Conservation (phyloP, 148 eudicot genomes). For the Amaranthus cruentus region DNA sequence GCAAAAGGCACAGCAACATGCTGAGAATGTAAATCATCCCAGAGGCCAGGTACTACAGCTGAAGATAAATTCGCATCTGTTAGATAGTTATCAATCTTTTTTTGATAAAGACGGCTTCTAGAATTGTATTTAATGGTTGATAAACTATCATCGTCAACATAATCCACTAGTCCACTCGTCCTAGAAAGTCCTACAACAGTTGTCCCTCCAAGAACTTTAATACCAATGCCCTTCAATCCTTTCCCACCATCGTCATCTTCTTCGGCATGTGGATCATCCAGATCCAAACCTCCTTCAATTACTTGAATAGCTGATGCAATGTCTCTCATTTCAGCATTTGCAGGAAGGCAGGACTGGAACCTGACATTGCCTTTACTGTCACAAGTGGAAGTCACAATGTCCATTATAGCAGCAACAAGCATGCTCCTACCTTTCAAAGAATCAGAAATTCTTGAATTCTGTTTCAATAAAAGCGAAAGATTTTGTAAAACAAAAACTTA, state of each 20-base stretch:
- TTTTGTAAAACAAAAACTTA: slow-evolving; percentile 20
- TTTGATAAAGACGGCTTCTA: slow-evolving; percentile 36
- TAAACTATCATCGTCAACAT: slow-evolving; percentile 25
- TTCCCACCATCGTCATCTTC: slow-evolving; percentile 70
- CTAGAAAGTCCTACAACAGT: slow-evolving; percentile 76
- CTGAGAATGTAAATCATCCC: slow-evolving; percentile 98
- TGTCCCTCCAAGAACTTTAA: slow-evolving; percentile 90
- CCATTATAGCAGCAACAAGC: slow-evolving; percentile 99
- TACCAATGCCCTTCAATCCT: slow-evolving; percentile 88
- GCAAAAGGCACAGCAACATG: slow-evolving; percentile 99
- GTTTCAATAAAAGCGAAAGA: slow-evolving; percentile 49
- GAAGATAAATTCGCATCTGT: slow-evolving; percentile 55
- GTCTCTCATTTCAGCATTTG: slow-evolving; percentile 83
- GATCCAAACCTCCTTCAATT: slow-evolving; percentile 89
- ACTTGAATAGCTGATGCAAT: slow-evolving; percentile 92
- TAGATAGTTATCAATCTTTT: slow-evolving; percentile 35
- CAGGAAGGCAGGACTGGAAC: slow-evolving; percentile 61
- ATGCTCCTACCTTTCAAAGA: slow-evolving; percentile 98
- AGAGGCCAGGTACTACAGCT: slow-evolving; percentile 91
- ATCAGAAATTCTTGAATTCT: slow-evolving; percentile 81
- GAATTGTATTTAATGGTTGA: slow-evolving; percentile 30
- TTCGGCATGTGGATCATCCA: slow-evolving; percentile 58
- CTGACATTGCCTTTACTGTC: slow-evolving; percentile 50
- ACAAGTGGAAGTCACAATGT: slow-evolving; percentile 86
- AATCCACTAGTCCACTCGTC: slow-evolving; percentile 37